Conservation (phyloP, 2,329 filamentous ascomycete genomes). For the Aspergillus sergii region DNA sequence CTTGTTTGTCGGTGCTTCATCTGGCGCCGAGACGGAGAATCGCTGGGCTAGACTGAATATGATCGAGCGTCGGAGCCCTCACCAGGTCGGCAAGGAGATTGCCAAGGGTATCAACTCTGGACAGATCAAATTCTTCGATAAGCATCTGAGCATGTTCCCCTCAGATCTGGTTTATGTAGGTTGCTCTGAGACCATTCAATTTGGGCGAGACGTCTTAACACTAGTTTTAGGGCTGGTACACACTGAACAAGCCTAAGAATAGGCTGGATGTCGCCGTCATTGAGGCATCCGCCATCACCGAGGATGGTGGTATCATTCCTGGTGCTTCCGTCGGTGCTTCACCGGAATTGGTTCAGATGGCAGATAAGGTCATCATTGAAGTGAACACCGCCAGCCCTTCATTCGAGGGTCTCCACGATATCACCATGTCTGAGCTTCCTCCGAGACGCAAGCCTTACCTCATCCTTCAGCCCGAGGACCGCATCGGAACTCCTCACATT, state of each 20-base stretch:
- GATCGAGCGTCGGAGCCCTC: constrained; percentile 82
- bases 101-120: constrained; percentile 88
- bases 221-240: constrained; percentile 69
- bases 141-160: constrained; percentile 91
- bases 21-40: constrained; percentile 87
- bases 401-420: constrained; percentile 87
- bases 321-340: constrained; percentile 84
- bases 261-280: constrained; percentile 81
- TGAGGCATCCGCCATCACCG: constrained; percentile 82
- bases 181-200: constrained; percentile 3
- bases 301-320: constrained; percentile 85
- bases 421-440: constrained; percentile 83
- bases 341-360: constrained; percentile 85
- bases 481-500: constrained; percentile 80
- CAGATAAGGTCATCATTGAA: constrained; percentile 90
- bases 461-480: constrained; percentile 81
- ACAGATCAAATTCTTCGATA: constrained; percentile 89
- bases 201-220: neutral
- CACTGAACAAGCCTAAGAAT: constrained; percentile 73
- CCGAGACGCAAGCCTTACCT: constrained; percentile 81
- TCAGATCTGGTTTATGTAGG: constrained; percentile 77
- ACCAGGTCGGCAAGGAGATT: constrained; percentile 89
- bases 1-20: constrained; percentile 87
- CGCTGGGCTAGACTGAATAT: constrained; percentile 87
- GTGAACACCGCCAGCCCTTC: constrained; percentile 85